These are phyloP conservation scores for Spergularia marina DNA, from an alignment of 148 eudicot genomes.

Conservation along the genomic window DNA sequence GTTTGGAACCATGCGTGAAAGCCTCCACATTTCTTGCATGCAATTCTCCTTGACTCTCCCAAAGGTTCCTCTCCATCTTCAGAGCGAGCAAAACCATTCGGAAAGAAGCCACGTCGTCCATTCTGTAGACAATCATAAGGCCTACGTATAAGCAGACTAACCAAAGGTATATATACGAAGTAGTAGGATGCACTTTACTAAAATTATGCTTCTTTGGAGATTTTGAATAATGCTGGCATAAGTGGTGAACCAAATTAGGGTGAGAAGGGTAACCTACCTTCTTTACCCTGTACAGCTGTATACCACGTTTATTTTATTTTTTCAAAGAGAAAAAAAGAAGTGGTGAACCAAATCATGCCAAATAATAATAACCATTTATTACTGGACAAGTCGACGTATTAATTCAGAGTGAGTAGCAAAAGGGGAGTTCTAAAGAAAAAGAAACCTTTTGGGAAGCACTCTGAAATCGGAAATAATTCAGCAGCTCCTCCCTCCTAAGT, in stretches of 20 bases:
- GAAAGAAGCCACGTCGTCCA: slow-evolving; percentile 58
- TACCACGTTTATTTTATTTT: too few species aligned
- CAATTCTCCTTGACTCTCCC: slow-evolving; percentile 70
- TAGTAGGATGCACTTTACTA: too few species aligned
- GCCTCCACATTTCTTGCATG: slow-evolving; percentile 82
- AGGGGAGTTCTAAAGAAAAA: slow-evolving; percentile 4
- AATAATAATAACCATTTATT: not conserved
- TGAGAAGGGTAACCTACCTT: too few species aligned
- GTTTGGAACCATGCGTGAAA: slow-evolving; percentile 83
- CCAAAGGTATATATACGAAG: not conserved
- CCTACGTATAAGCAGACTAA: slow-evolving; percentile 15
- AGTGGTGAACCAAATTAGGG: not conserved
- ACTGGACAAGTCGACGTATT: not conserved
- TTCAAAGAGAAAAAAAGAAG: not conserved
- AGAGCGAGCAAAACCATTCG: slow-evolving; percentile 61
- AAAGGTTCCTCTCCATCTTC: slow-evolving; percentile 61
- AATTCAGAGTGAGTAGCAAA: not conserved
- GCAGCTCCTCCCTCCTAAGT: slow-evolving; percentile 81
- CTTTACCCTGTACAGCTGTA: too few species aligned
- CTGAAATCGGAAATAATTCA: slow-evolving; percentile 74
- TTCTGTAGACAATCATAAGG: slow-evolving; percentile 43
- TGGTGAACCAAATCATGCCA: not conserved
- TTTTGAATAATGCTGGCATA: not conserved
- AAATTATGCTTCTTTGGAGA: too few species aligned
- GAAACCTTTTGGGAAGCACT: slow-evolving; percentile 65